Evolutionary conservation across 1,284 basidiomycete species (phyloP), one percentile per base, ranked within the genome.

Genomic region (Ustilago trichophora): DNA sequence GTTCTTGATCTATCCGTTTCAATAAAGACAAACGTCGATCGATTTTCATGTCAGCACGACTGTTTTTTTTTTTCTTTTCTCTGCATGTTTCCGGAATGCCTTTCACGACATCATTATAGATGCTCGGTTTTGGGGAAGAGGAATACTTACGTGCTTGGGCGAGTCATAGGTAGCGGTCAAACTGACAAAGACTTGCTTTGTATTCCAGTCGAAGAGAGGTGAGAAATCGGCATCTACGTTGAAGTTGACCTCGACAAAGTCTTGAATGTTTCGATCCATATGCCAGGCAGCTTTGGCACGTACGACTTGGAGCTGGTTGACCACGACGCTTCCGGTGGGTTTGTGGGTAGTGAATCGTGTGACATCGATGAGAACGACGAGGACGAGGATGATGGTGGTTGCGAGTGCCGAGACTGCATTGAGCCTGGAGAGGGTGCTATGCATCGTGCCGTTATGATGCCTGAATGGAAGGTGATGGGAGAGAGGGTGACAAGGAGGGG

Each of bases 191-290:
- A 95, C 81, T 79, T 95, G 92, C 82, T 95, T 95, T 11, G 92
- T 95, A 81, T 95, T 95, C 91, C 92, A 95, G 80, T 92, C 85
- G 83, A 94, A 95, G 16, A 95, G 84, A 4, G 91, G 87, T 11
- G 85, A 84, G 12, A 94, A 83, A 82, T 95, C 92, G 90, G 75
- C 59, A 22, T 52, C 60, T 26, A 70, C 49, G 44, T 73, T 62
- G 41, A 74, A 50, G 11, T 42, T 35, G 12, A 72, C 65, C 52
- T 72, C 48, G 29, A 73, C 40, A 62, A 72, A 77, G 36, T 77
- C 75, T 42, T 79, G 80, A 16, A 55, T 46, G 41, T 62, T 59
- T 10, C 71, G 52, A 43, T 77, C 77, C 46, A 65, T 47, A 42
- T 75, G 77, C 68, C 70, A 78, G 22, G 45, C 43, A 6, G 67